Conservation (phyloP, 2,329 filamentous ascomycete species). For the Aspergillus sp. region DNA sequence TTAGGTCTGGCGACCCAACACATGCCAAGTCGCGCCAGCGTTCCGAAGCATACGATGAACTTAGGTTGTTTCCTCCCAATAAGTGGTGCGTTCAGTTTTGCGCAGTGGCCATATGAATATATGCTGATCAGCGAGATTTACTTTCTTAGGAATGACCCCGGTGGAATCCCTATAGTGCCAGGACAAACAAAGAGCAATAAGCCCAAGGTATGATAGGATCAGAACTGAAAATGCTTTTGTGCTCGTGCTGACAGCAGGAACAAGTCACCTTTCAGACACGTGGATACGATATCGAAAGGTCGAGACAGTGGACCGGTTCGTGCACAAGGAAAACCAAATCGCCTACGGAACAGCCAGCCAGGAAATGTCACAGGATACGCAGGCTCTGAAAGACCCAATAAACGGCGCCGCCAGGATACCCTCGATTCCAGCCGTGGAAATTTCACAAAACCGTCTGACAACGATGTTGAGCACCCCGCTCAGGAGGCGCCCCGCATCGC, state of each 20-base stretch:
- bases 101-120: not conserved
- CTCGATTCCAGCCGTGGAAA: not conserved
- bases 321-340: constrained; percentile 22
- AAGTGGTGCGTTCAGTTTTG: constrained; percentile 16
- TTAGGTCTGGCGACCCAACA: constrained; percentile 20
- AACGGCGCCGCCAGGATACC: constrained; percentile 32
- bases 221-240: not conserved
- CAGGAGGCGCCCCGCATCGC: constrained; percentile 8
- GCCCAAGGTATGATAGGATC: constrained; percentile 1
- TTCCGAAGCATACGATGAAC: constrained; percentile 21
- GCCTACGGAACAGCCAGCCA: constrained; percentile 5
- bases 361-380: not conserved
- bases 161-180: constrained; percentile 31
- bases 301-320: constrained; percentile 38
- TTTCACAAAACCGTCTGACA: constrained; percentile 21
- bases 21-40: constrained; percentile 14
- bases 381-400: constrained; percentile 12
- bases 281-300: constrained; percentile 29
- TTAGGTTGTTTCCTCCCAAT: constrained; percentile 24
- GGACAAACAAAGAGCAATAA: constrained; percentile 29
- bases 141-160: constrained; percentile 13
- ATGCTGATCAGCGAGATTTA: not conserved
- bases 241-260: not conserved
- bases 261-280: constrained; percentile 24
- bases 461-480: constrained; percentile 18